Evolutionary conservation across 345 rosid species (phyloP), one percentile per base, ranked within the genome.

Genomic region (Salix dunnii): DNA sequence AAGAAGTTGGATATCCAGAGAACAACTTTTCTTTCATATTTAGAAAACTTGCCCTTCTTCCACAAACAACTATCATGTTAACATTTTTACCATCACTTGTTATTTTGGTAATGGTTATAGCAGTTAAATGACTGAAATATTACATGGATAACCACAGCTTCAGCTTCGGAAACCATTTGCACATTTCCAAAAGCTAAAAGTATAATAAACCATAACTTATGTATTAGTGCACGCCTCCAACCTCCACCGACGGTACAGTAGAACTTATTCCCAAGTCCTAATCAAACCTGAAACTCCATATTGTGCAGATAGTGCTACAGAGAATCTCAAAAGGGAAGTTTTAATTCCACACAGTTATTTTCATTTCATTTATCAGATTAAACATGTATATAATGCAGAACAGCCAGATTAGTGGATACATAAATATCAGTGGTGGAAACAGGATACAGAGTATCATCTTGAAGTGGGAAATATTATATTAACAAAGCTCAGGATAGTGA

Each of bases 241-340:
- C 21, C 60, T 21, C 25, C 25, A 20, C 2, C 38, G 61, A 48
- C 53, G 49, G 33, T 30, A 35, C 27, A 33, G 63, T 28, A 30
- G 62, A 75, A 64, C 43, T 12, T 51, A 55, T 35, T 9, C 8
- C 27, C 16, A 30, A 11, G 30, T 13, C 18, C 60, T 23, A 20
- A 28, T 25, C 28, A 28, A 64, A 63, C 51, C 36, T 35, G 36
- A 35, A 35, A 35, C 49, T 65, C 67, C 64, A 75, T 61, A 48
- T 73, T 72, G 66, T 23, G 67, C 60, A 67, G 68, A 53, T 67
- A 81, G 74, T 83, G 88, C 79, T 51, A 13, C 64, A 67, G 40
- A 68, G 82, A 84, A 79, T 81, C 81, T 81, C 25, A 63, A 58
- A 61, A 82, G 61, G 74, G 23, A 40, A 83, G 65, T 76, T 68